These are phyloP conservation scores for Ceratobasidium sp. DNA, from an alignment of 1,284 basidiomycete species.

Conservation along the genomic window DNA sequence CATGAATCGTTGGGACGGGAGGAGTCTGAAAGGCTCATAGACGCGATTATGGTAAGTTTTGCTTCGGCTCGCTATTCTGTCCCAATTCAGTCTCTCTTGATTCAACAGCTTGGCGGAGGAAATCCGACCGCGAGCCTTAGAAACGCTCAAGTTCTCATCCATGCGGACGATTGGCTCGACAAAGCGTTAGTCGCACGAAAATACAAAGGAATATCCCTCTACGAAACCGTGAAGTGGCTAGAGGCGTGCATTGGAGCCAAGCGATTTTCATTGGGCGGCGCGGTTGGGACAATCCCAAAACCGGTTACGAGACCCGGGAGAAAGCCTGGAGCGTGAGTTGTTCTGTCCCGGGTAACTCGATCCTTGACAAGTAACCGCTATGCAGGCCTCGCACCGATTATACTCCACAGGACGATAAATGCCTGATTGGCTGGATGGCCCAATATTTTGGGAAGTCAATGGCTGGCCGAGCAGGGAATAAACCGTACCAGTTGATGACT, in stretches of 20 bases:
- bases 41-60: slow-evolving; percentile 12
- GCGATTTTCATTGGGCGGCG: background rate
- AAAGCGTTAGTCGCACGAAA: background rate
- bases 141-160: slow-evolving; percentile 7
- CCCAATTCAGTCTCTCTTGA: background rate
- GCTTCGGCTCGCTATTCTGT: background rate
- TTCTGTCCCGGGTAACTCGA: background rate
- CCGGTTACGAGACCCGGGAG: background rate
- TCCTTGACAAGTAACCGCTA: background rate
- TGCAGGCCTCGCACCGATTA: slow-evolving; percentile 5
- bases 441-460: background rate
- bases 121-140: background rate
- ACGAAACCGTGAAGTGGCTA: slow-evolving; percentile 2
- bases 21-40: background rate
- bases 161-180: background rate
- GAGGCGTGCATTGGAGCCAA: background rate
- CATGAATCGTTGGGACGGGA: slow-evolving; percentile 13
- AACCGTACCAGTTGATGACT: background rate
- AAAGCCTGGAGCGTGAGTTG: slow-evolving; percentile 14
- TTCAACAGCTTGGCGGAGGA: slow-evolving; percentile 4
- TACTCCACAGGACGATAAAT: slow-evolving; percentile 12
- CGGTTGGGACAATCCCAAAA: background rate
- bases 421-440: slow-evolving; percentile 15
- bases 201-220: background rate
- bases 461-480: slow-evolving; percentile 4